Base-by-base conservation (phyloP, 2,329 filamentous ascomycete species). In the Trichoderma citrinoviride region DNA sequence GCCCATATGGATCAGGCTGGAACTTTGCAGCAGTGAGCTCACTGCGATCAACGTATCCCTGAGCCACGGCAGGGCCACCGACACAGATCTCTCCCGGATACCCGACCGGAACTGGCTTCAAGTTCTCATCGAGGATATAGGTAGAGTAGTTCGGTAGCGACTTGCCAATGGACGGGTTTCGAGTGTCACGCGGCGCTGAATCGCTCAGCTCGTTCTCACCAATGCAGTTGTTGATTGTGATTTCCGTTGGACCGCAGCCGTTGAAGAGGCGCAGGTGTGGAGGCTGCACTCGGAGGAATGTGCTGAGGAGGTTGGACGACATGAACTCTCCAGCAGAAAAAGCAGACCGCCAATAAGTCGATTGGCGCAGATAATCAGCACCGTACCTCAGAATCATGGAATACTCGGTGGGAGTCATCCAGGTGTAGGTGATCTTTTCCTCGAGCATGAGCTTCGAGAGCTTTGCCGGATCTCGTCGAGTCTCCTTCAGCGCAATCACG, bases 51-150 rank as follows among this genome's bases (percentile, higher is more conserved):
- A 82, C 68, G 67, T 83, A 83, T 3, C 80, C 80, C 0, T 64
- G 54, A 2, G 75, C 70, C 7, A 83, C 75, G 54, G 81, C 79
- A 0, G 78, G 72, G 6, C 81, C 81, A 2, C 70, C 67, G n/a
- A 71, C 67, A 46, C 66, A 61, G 25, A 71, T 67, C 57, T 72
- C 70, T 17, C 70, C 70, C 17, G 68, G 65, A n/a, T 67, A 64
- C 17, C 69, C 68, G 19, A 50, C 19, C 17, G 64, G 70, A 41
- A 64, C 62, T n/a, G 58, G 68, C 17, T 23, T 56, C 7, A 56
- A 25, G 1, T 72, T 62, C 7, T 70, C 66, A 61, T 81, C 77
- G 2, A 83, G 71, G 12, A 84, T 75, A 65, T 80, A 82, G 2
- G 79, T 67, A 1, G 76, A 73, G 1, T 76, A 73, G 66, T 77